These are phyloP conservation scores for Herpetospermum pedunculosum DNA, from an alignment of 306 rosid genomes.

Conservation along the genomic window DNA sequence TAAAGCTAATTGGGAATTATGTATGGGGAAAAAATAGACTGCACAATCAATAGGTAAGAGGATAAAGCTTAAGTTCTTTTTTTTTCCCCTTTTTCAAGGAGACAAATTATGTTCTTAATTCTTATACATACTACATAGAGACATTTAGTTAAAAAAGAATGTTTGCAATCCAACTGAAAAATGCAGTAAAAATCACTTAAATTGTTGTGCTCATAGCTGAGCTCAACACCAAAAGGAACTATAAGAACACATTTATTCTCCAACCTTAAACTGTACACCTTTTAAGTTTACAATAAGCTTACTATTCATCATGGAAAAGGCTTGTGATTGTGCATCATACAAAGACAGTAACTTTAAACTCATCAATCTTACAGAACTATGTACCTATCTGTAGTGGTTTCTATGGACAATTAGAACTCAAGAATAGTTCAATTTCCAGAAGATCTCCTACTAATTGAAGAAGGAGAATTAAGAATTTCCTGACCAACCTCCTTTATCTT, in stretches of 20 bases:
- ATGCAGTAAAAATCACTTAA: too few species aligned
- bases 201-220: not conserved
- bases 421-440: constrained; percentile 6
- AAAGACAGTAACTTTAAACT: not conserved
- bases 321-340: not conserved
- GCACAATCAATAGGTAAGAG: too few species aligned
- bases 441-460: constrained; percentile 33
- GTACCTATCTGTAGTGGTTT: constrained; percentile 4
- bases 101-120: too few species aligned
- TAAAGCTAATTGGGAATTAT: too few species aligned
- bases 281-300: not conserved
- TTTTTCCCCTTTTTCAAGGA: too few species aligned
- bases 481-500: constrained; percentile 74
- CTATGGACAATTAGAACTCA: not conserved
- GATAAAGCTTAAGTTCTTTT: too few species aligned
- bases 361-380: not conserved
- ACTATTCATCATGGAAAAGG: not conserved
- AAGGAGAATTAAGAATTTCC: constrained; percentile 55
- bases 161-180: too few species aligned
- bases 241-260: not conserved
- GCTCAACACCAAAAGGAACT: not conserved
- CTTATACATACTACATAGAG: too few species aligned
- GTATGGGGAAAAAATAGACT: too few species aligned
- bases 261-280: not conserved
- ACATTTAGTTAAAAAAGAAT: too few species aligned